Percentiles rank a stretch among this genome's conserved stretches.
phyloP scores from a whole-genome alignment of 106 monocot genomes.

The Narthecium ossifragum region DNA sequence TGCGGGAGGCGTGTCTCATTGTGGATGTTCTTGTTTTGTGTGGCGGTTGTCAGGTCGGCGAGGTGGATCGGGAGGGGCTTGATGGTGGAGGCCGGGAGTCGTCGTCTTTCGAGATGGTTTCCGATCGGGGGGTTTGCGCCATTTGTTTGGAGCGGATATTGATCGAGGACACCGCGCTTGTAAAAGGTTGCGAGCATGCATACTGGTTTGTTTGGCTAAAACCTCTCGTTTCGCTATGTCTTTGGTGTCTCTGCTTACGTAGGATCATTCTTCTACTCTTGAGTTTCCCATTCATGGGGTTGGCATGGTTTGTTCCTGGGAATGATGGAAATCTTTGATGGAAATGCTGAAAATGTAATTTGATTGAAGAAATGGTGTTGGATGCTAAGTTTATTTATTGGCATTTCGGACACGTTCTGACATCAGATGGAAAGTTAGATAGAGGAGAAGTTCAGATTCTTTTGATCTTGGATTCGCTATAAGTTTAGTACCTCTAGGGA shows the following conservation, averaged over 20 bases:
- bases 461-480: no score
- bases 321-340: neutral
- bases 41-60: neutral
- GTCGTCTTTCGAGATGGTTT: neutral
- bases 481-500: no score
- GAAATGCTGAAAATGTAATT: neutral
- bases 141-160: conserved; percentile 11
- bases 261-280: neutral
- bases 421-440: no score
- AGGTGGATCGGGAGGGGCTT: neutral
- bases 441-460: no score
- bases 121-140: neutral
- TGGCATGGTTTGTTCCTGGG: neutral
- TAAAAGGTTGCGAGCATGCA: conserved; percentile 15
- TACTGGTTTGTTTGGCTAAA: conserved; percentile 6
- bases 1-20: neutral
- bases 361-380: no score
- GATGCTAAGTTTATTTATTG: no score
- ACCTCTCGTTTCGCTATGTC: neutral
- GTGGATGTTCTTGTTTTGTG: neutral
- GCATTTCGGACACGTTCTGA: no score
- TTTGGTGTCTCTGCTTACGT: neutral
- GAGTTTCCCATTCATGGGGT: neutral
- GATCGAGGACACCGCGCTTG: conserved; percentile 6
- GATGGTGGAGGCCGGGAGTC: no score